phyloP scores from a whole-genome alignment of 257 asterid species.

The Haberlea rhodopensis region DNA sequence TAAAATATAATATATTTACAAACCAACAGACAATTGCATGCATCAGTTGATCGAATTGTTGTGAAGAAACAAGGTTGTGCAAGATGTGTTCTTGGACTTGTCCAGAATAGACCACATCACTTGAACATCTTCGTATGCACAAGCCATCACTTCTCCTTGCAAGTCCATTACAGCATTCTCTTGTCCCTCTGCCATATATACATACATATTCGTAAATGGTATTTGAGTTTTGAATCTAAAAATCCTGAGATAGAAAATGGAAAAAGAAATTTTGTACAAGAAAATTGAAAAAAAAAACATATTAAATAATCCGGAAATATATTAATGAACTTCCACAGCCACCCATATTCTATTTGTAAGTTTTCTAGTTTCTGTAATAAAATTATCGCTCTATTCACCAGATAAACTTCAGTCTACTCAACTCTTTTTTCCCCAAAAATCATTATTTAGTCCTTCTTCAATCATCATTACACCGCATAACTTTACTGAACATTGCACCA shows the following conservation, averaged over 20 bases:
- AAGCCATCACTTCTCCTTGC: conserved; percentile 82
- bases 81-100: conserved; percentile 51
- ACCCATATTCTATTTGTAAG: not conserved
- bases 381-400: not conserved
- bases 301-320: too few relatives aligned
- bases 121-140: conserved; percentile 78
- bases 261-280: too few relatives aligned
- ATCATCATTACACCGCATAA: too few relatives aligned
- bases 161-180: conserved; percentile 49
- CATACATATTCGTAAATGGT: not conserved
- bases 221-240: not conserved
- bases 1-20: conserved; percentile 26
- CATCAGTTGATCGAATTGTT: not conserved
- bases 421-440: too few relatives aligned
- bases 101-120: conserved; percentile 91
- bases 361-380: not conserved
- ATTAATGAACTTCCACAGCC: too few relatives aligned
- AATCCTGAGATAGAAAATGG: not conserved
- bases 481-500: too few relatives aligned
- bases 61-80: conserved; percentile 28
- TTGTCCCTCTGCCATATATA: conserved; percentile 26
- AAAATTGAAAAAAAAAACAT: too few relatives aligned
- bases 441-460: too few relatives aligned
- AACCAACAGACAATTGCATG: not conserved
- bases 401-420: not conserved